Base-by-base conservation (phyloP, 2,329 filamentous ascomycete species). In the Fusarium redolens region DNA sequence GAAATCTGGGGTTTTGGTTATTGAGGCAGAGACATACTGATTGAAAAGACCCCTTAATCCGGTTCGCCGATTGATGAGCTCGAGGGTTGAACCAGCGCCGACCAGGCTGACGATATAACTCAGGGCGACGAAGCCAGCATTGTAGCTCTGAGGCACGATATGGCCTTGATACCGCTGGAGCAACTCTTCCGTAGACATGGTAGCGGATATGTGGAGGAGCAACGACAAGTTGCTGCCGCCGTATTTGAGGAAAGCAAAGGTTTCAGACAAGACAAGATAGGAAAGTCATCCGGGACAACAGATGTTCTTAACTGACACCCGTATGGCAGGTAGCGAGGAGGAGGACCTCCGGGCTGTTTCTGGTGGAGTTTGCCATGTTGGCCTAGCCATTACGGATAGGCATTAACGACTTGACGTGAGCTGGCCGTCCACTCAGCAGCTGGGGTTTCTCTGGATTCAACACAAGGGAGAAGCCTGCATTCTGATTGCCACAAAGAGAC, bases 71-170 rank as follows among this genome's bases (percentile, higher is more conserved):
- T 96, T 93, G 57, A 97, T 90, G 65, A 97, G 84, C 81, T 97
- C 95, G 37, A 97, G 85, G 0, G 94, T 95, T 7, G 94, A 94
- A 56, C 90, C 87, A 54, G 93, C 92, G 69, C 95, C 95, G 72
- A 94, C 87, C 38, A 93, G 85, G 77, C 93, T 96, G 76, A 94
- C 93, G 73, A 93, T 85, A 70, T 93, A 90, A 78, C 94, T 96
- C 73, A 94, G 86, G 30, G 91, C 86, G 17, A 96, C 87, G 75
- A 93, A 92, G 43, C 90, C 89, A 7, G 86, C 82, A 69, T 86
- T 84, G 80, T 87, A 90, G 56, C 82, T 82, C 50, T 84, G 82
- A 30, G 86, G 85, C 30, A 88, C 85, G 22, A 87, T 78, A 45
- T 83, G 78, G 28, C 83, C 85, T 68, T 84, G 72, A 68, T 86